Evolutionary conservation across 805 yeast species (phyloP), one percentile per base, ranked within the genome.

Genomic region (Lipomyces lipofer): DNA sequence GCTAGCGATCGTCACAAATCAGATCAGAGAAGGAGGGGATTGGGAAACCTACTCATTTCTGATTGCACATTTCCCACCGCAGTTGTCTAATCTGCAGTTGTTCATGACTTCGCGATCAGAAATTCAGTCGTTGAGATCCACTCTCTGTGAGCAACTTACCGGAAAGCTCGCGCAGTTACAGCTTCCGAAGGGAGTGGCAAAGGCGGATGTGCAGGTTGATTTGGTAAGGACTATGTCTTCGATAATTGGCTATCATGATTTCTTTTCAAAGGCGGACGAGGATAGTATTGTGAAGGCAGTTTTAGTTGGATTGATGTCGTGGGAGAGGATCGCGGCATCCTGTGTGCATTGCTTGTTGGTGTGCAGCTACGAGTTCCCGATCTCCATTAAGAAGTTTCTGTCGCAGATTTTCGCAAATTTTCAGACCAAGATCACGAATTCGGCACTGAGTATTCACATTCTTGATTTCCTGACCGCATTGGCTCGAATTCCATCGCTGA

Each of bases 331-430:
- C 0, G 87, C 89, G 0, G 79, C 84, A 32, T 89, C 95, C 2
- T 81, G 89, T 60, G 79, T 90, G 27, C 89, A 88, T 62, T 83
- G 85, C 40, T 72, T 91, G 54, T 82, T 86, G 4, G 76, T 86
- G 2, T 86, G 92, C 62, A 85, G 95, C 66, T 88, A 86, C 67
- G 96, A 88, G 66, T 75, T 86, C 30, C 95, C 96, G 0, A 66
- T 76, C 9, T 81, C 92, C 0, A 76, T 90, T 51, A 86, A 84
- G 66, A 83, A 84, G 63, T 85, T 75, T 62, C 27, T 60, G 33
- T 45, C 60, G 10, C 82, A 81, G n/a, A 81, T 90, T 9, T 74
- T 89, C 57, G 80, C 85, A n/a, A 80, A 80, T 49, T 70, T 90
- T 36, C 95, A 88, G 63, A 84, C 87, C 4, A 79, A 87, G 65